phyloP scores from a whole-genome alignment of 2,329 filamentous ascomycete species.

The Diplodia seriata region DNA sequence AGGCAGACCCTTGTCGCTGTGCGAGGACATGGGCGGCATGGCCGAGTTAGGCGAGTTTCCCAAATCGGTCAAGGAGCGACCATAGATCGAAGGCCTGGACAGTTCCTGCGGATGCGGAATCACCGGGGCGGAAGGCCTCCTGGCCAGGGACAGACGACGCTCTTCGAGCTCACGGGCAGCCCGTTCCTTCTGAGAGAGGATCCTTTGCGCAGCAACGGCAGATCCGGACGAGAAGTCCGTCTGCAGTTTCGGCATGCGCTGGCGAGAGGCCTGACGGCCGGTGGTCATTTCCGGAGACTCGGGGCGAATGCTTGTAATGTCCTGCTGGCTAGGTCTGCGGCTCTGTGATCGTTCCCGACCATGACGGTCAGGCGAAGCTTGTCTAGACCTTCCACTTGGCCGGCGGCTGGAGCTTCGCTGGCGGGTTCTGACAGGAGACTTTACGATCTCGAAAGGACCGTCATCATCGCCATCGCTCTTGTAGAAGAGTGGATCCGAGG shows the following conservation, averaged over 20 bases:
- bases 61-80: slow-evolving; percentile 47
- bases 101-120: slow-evolving; percentile 76
- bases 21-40: slow-evolving; percentile 45
- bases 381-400: slow-evolving; percentile 54
- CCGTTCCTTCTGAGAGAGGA: slow-evolving; percentile 52
- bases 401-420: slow-evolving; percentile 61
- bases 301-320: slow-evolving; percentile 41
- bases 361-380: slow-evolving; percentile 55
- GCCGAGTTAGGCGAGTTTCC: slow-evolving; percentile 54
- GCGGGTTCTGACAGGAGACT: slow-evolving; percentile 55
- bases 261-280: slow-evolving; percentile 27
- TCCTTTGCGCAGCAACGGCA: slow-evolving; percentile 35
- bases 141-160: slow-evolving; percentile 80
- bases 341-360: slow-evolving; percentile 48
- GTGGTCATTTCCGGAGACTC: slow-evolving; percentile 42
- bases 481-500: slow-evolving; percentile 62
- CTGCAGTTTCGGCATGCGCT: slow-evolving; percentile 36
- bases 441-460: slow-evolving; percentile 52
- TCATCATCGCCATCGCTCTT: slow-evolving; percentile 58
- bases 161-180: slow-evolving; percentile 85
- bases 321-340: slow-evolving; percentile 38
- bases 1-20: slow-evolving; percentile 49
- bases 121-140: slow-evolving; percentile 77
- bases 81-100: slow-evolving; percentile 42
- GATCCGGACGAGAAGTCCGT: slow-evolving; percentile 34